Conservation (phyloP, 371 early-diverging fungal genomes). For the Caulochytrium protostelioides region DNA sequence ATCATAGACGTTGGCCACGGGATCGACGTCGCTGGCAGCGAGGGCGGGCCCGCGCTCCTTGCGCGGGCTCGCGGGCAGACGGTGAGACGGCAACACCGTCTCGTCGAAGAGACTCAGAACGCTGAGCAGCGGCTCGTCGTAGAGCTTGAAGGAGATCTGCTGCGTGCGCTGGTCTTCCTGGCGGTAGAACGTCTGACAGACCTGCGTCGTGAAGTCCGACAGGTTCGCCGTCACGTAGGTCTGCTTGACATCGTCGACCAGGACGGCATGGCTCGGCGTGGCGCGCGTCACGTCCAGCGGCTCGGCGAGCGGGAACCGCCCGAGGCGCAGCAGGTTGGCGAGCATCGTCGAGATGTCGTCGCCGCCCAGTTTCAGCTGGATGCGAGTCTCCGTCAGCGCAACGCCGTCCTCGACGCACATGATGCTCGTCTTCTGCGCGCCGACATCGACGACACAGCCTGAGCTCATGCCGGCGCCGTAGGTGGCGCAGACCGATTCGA, state of each 20-base stretch:
- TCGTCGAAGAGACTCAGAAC: too few relatives aligned
- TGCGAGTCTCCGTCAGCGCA: constrained; percentile 21
- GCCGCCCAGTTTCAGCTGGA: constrained; percentile 44
- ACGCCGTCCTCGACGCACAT: constrained; percentile 70
- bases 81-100: too few relatives aligned
- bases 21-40: too few relatives aligned
- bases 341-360: constrained; percentile 65
- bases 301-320: constrained; percentile 51
- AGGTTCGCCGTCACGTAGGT: constrained; percentile 53
- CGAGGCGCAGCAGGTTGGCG: constrained; percentile 33
- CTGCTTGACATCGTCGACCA: constrained; percentile 30
- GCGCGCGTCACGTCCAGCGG: constrained; percentile 24
- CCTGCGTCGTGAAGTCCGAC: constrained; percentile 53
- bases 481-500: constrained; percentile 56
- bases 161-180: constrained; percentile 24
- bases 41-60: not conserved
- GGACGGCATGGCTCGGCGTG: constrained; percentile 20
- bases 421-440: constrained; percentile 64
- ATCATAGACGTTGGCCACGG: too few relatives aligned
- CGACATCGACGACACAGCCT: constrained; percentile 75
- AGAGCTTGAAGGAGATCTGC: constrained; percentile 5
- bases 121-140: not conserved
- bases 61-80: not conserved
- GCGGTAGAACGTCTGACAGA: constrained; percentile 28
- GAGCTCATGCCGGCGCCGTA: constrained; percentile 71